These are phyloP conservation scores for Neoboletus magnificus DNA, from an alignment of 768 basidiomycete species.

Conservation along the genomic window DNA sequence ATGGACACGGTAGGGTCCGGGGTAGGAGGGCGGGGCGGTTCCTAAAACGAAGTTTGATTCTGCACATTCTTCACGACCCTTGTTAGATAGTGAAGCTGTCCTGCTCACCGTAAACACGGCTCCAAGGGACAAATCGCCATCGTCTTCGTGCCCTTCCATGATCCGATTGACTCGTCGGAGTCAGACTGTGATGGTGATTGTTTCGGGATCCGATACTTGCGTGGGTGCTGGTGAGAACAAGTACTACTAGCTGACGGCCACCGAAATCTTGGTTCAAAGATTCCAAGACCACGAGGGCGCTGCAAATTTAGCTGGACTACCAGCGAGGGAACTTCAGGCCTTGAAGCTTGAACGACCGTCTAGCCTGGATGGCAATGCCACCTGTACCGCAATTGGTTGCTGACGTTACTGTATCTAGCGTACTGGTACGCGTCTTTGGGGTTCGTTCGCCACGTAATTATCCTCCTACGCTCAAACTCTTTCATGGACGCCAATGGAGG, in stretches of 20 bases:
- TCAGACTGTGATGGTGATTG: not conserved
- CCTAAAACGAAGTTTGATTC: conserved; percentile 31
- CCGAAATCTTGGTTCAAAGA: not conserved
- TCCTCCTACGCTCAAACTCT: not conserved
- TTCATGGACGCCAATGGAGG: conserved; percentile 14
- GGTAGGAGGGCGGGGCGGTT: conserved; percentile 63
- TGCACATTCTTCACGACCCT: not conserved
- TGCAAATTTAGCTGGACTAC: not conserved
- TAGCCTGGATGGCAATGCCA: too few relatives aligned
- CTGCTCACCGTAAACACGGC: conserved; percentile 50
- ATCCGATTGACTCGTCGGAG: not conserved
- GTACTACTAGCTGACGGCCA: not conserved
- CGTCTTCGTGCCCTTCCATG: conserved; percentile 21
- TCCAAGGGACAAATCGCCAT: conserved; percentile 38
- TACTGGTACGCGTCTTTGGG: not conserved
- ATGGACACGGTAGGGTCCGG: conserved; percentile 56
- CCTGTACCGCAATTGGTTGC: not conserved
- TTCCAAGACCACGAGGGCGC: not conserved
- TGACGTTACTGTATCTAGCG: not conserved
- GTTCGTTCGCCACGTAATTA: not conserved
- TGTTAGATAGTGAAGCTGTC: not conserved
- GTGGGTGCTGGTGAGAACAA: not conserved
- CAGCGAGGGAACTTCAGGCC: not conserved
- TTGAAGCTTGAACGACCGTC: too few relatives aligned
- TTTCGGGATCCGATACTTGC: not conserved